These are phyloP conservation scores for Immersiella caudata DNA, from an alignment of 495 filamentous ascomycete genomes.

Conservation along the genomic window DNA sequence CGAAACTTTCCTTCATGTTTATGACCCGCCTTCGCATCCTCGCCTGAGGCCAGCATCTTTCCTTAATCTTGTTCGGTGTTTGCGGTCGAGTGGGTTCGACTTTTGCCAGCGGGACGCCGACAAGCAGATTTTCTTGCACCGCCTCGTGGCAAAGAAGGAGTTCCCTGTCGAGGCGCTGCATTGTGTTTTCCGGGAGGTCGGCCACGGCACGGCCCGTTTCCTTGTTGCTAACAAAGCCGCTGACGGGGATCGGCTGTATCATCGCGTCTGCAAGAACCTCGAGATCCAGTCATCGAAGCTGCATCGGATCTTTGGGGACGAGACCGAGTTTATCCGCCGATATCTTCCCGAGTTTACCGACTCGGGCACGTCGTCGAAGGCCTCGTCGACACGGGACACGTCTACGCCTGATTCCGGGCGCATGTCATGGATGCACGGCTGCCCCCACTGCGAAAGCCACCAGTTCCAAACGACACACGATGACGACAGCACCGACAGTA, in stretches of 20 bases:
- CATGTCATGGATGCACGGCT: slow-evolving; percentile 20
- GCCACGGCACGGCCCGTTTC: slow-evolving; percentile 37
- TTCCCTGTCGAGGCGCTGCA: slow-evolving; percentile 38
- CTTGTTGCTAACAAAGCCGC: slow-evolving; percentile 36
- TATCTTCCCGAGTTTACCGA: slow-evolving; percentile 40
- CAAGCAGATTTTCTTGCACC: slow-evolving; percentile 37
- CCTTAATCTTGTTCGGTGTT: slow-evolving; percentile 35
- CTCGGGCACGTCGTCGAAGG: slow-evolving; percentile 18
- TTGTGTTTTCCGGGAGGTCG: slow-evolving; percentile 37
- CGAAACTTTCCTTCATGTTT: slow-evolving; percentile 40
- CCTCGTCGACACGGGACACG: slow-evolving; percentile 32
- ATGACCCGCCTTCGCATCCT: slow-evolving; percentile 33
- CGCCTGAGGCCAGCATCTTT: slow-evolving; percentile 35
- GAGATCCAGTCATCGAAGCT: slow-evolving; percentile 33
- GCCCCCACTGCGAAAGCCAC: slow-evolving; percentile 20
- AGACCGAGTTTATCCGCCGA: slow-evolving; percentile 38
- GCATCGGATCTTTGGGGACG: slow-evolving; percentile 41
- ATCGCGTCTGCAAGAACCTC: slow-evolving; percentile 38
- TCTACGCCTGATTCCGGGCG: slow-evolving; percentile 33
- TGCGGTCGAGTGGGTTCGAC: slow-evolving; percentile 37
- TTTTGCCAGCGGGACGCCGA: slow-evolving; percentile 39
- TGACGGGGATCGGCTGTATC: slow-evolving; percentile 34
- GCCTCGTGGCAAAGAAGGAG: slow-evolving; percentile 31
- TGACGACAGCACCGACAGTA: slow-evolving; percentile 27
- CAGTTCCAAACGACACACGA: slow-evolving; percentile 13